A percentile compares a stretch with the other conserved stretches of the same genome.
Conservation (phyloP, 2,329 filamentous ascomycete species). For the Phialemoniopsis sp. region DNA sequence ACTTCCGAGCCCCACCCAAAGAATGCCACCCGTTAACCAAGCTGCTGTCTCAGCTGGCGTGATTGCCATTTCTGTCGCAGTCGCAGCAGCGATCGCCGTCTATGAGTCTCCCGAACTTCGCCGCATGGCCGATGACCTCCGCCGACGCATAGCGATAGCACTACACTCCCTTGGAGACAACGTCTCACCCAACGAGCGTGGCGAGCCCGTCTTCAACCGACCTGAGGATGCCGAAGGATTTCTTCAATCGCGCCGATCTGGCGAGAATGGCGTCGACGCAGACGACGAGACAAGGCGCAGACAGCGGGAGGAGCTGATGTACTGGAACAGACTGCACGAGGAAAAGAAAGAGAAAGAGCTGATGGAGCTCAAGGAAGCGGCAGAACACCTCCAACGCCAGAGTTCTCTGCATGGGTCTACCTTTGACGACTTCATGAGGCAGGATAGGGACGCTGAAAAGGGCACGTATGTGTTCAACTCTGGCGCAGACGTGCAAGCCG, state of each 20-base stretch:
- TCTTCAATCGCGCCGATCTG: conserved; percentile 42
- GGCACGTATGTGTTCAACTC: conserved; percentile 57
- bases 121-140: conserved; percentile 56
- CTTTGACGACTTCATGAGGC: conserved; percentile 57
- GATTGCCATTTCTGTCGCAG: conserved; percentile 52
- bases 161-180: conserved; percentile 56
- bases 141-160: conserved; percentile 56
- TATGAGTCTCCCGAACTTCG: conserved; percentile 63
- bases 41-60: conserved; percentile 52
- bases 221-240: conserved; percentile 65
- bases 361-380: conserved; percentile 8
- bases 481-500: conserved; percentile 38
- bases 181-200: conserved; percentile 38
- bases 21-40: conserved; percentile 54
- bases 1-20: conserved; percentile 4
- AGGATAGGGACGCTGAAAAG: conserved; percentile 45
- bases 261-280: conserved; percentile 49
- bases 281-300: conserved; percentile 57
- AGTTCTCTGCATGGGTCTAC: conserved; percentile 25
- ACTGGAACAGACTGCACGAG: conserved; percentile 57
- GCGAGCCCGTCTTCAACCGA: conserved; percentile 57
- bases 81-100: conserved; percentile 54
- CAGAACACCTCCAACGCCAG: conserved; percentile 8
- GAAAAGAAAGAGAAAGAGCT: conserved; percentile 37
- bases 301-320: conserved; percentile 61